These are phyloP conservation scores for Fraxinus paxiana DNA, from an alignment of 305 asterid species.

Conservation along the genomic window DNA sequence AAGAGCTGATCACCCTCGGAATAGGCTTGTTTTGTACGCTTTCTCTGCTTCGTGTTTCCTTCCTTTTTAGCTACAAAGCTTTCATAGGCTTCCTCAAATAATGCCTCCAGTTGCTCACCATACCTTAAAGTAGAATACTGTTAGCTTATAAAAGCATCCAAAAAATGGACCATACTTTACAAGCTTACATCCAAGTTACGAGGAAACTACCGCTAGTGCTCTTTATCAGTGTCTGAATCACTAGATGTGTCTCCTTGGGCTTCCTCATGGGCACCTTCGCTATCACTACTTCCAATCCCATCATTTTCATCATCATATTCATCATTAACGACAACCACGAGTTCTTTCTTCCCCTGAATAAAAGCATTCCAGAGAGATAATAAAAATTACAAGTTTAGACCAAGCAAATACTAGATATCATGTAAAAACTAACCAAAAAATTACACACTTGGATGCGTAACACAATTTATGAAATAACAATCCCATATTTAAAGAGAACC, in stretches of 20 bases:
- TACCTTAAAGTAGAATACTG: slow-evolving; percentile 21
- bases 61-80: slow-evolving; percentile 59
- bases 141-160: not conserved
- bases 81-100: slow-evolving; percentile 80
- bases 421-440: not conserved
- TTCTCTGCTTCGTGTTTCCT: slow-evolving; percentile 79
- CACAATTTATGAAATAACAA: not conserved
- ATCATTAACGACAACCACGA: slow-evolving; percentile 67
- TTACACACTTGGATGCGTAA: not conserved
- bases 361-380: slow-evolving; percentile 9
- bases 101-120: slow-evolving; percentile 57
- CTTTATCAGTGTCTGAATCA: slow-evolving; percentile 87
- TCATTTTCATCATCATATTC: slow-evolving; percentile 61
- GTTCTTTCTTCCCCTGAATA: slow-evolving; percentile 71
- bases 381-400: not conserved
- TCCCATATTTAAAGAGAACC: not conserved
- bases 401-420: not conserved
- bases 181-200: not conserved
- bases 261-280: slow-evolving; percentile 46
- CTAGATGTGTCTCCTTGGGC: slow-evolving; percentile 42
- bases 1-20: slow-evolving; percentile 44
- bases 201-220: slow-evolving; percentile 49
- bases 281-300: slow-evolving; percentile 47
- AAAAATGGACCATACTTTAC: not conserved
- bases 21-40: slow-evolving; percentile 60